These are phyloP conservation scores for Quercus cerris DNA, from an alignment of 306 rosid species.

Conservation along the genomic window DNA sequence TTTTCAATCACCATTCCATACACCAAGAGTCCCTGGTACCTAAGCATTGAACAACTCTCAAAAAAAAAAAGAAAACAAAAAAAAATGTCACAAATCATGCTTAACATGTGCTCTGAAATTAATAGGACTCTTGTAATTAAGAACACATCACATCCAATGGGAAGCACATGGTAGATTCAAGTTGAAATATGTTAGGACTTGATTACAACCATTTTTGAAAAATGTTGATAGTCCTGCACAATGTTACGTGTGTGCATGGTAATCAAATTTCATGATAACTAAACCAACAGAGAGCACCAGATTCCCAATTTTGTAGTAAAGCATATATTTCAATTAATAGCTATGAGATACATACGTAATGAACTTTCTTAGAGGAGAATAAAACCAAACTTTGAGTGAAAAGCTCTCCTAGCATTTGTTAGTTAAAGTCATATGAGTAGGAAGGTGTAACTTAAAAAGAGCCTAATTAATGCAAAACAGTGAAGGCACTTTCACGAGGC, in stretches of 20 bases:
- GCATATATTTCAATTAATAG: no score
- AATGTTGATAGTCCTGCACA: neutral
- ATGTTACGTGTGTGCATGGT: neutral
- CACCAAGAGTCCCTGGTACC: neutral
- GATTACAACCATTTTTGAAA: neutral
- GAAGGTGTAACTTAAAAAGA: no score
- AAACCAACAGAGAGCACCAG: neutral
- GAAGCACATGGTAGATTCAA: neutral
- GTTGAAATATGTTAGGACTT: neutral
- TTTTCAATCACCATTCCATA: neutral
- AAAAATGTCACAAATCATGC: neutral
- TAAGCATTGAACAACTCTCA: neutral
- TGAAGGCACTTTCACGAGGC: no score
- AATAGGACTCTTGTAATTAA: neutral
- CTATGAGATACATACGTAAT: neutral
- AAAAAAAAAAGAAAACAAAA: neutral
- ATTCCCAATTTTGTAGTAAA: neutral
- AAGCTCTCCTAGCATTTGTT: neutral
- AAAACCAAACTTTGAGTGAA: neutral
- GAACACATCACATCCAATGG: neutral
- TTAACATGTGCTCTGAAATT: neutral
- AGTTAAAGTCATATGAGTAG: no score
- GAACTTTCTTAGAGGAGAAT: neutral
- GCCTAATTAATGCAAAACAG: no score
- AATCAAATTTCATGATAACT: neutral